phyloP scores from a whole-genome alignment of 2,329 filamentous ascomycete genomes.

The Penicillium janthinellum region DNA sequence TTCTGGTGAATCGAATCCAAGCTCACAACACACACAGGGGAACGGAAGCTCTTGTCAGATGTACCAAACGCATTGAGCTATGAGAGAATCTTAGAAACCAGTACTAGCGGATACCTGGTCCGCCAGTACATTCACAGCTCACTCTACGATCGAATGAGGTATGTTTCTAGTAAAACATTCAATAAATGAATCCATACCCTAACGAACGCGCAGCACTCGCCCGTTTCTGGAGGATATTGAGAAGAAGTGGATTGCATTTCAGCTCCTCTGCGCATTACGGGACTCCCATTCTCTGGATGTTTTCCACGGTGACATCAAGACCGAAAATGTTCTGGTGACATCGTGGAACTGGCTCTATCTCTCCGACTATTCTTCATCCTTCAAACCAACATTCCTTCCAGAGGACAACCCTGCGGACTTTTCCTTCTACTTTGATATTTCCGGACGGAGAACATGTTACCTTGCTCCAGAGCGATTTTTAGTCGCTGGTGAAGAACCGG shows the following conservation, averaged over 20 bases:
- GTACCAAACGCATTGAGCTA: slow-evolving; percentile 91
- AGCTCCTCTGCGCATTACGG: slow-evolving; percentile 85
- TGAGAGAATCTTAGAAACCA: slow-evolving; percentile 87
- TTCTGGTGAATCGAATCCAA: background rate
- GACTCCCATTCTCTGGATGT: slow-evolving; percentile 89
- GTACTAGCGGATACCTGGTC: slow-evolving; percentile 87
- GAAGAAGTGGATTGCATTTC: slow-evolving; percentile 98
- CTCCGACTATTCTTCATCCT: slow-evolving; percentile 93
- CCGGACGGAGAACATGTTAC: slow-evolving; percentile 88
- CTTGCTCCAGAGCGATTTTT: slow-evolving; percentile 92
- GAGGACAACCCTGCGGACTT: slow-evolving; percentile 98
- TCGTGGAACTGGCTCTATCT: slow-evolving; percentile 99
- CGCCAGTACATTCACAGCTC: slow-evolving; percentile 96
- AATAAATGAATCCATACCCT: slow-evolving; percentile 16
- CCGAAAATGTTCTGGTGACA: slow-evolving; percentile 93
- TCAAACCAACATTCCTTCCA: slow-evolving; percentile 90
- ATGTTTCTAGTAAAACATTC: slow-evolving; percentile 12
- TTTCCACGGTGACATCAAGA: slow-evolving; percentile 98
- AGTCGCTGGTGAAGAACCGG: slow-evolving; percentile 66
- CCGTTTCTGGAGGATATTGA: slow-evolving; percentile 97
- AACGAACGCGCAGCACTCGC: slow-evolving; percentile 67
- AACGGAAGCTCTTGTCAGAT: slow-evolving; percentile 75
- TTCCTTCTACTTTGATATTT: slow-evolving; percentile 96
- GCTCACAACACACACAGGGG: slow-evolving; percentile 56
- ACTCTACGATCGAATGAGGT: slow-evolving; percentile 86